Base-by-base conservation (phyloP, 208 protist genomes). In the Wallacemonas sp. region DNA sequence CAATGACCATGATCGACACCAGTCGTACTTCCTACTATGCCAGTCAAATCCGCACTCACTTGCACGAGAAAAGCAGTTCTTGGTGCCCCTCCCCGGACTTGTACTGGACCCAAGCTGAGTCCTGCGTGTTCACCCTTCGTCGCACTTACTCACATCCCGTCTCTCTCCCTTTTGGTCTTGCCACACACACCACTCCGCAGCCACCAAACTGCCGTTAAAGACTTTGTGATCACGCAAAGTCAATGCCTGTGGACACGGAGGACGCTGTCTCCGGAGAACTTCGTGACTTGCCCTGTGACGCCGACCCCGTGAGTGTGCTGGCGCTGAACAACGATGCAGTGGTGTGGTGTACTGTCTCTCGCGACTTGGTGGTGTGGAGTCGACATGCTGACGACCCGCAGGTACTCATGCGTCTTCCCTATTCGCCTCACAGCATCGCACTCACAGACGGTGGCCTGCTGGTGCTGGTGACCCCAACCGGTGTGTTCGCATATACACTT, bases 281-380 rank as follows among this genome's bases (percentile, higher is more conserved):
- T 38, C 62, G 51, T 19, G 15, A 21, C 31, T 4, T 58, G 30
- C 51, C 51, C 3, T 58, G 51, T 38, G 51, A 39, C 4, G 4
- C 9, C 19, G 51, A 58, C 51, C 51, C 51, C 4, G 24, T 58
- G 15, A 22, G n/a, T 9, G 17, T 39, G 0, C 30, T 58, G 4
- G 51, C 30, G 12, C 3, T 58, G n/a, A 58, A 58, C 51, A 58
- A 58, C 51, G 51, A 58, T 27, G 51, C 51, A 19, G 51, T 21
- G 6, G 51, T 27, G 17, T 58, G 51, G 51, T 58, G 51, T 19
- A 58, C 51, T 5, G 51, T 24, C 5, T 58, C 51, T n/a, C 51
- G 51, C 14, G 4, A 3, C 3, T 5, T 58, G 28, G 26, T 33
- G 8, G 51, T n/a, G 15, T 58, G 51, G 51, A 58, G 51, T 31